These are phyloP conservation scores for Vanrija sp. DNA, from an alignment of 1,284 basidiomycete species.

Conservation along the genomic window DNA sequence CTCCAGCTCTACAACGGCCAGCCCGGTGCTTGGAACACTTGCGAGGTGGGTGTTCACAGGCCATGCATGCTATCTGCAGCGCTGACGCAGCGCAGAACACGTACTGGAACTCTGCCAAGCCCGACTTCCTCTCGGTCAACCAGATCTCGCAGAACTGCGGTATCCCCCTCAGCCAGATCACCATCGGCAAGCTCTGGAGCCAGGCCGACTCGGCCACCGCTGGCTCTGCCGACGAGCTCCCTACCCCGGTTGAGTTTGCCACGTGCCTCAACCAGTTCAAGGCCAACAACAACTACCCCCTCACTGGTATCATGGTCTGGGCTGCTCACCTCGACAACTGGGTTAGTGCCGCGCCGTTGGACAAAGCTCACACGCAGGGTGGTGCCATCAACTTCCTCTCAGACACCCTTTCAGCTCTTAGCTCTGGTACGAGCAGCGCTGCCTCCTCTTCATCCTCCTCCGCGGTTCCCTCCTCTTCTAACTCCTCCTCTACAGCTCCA, in stretches of 20 bases:
- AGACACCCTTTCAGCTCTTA: conserved; percentile 1
- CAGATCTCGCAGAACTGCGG: conserved; percentile 13
- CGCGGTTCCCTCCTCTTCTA: neutral
- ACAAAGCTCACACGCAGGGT: neutral
- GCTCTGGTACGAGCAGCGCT: neutral
- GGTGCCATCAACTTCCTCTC: conserved; percentile 11
- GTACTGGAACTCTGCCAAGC: conserved; percentile 6
- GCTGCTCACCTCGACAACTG: conserved; percentile 9
- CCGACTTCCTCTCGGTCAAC: conserved; percentile 12
- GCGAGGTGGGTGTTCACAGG: conserved; percentile 3
- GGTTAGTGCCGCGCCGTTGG: neutral
- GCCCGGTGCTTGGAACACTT: conserved; percentile 16
- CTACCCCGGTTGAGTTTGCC: conserved; percentile 7
- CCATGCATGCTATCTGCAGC: neutral
- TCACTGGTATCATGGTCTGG: conserved; percentile 20
- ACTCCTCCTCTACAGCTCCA: neutral
- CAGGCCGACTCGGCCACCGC: conserved; percentile 9
- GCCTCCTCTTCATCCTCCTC: neutral
- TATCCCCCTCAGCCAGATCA: conserved; percentile 13
- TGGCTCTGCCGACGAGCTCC: conserved; percentile 7
- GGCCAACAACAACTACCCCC: conserved; percentile 4
- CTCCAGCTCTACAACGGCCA: conserved; percentile 49
- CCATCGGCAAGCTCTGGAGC: conserved; percentile 17
- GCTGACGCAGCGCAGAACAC: neutral
- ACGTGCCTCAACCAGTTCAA: conserved; percentile 12